These are phyloP conservation scores for Madurella fahalii DNA, from an alignment of 2,329 filamentous ascomycete species.

Conservation along the genomic window DNA sequence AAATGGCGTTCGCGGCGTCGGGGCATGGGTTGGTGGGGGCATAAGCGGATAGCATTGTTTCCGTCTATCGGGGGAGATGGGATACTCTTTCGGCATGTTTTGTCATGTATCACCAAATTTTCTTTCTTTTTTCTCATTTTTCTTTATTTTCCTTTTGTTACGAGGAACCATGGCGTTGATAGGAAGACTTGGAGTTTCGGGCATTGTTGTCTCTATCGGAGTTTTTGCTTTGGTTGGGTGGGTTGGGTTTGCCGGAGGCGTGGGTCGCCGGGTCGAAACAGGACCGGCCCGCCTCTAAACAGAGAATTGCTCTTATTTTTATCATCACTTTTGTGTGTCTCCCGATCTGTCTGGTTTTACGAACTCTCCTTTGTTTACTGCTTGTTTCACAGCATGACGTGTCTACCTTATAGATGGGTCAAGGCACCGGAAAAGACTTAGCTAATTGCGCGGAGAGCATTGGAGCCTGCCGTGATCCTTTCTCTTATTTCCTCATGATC, in stretches of 20 bases:
- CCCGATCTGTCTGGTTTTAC: background rate
- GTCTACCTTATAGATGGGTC: background rate
- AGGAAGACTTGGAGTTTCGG: background rate
- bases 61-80: too few species aligned
- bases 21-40: background rate
- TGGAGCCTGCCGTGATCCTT: too few species aligned
- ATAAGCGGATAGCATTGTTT: too few species aligned
- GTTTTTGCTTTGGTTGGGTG: background rate
- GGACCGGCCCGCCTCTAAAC: background rate
- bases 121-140: slow-evolving; percentile 3
- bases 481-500: too few species aligned
- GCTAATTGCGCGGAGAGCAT: too few species aligned
- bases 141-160: background rate
- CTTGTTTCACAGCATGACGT: background rate
- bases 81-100: background rate
- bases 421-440: too few species aligned
- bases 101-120: slow-evolving; percentile 5
- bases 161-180: background rate
- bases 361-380: background rate
- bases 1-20: background rate
- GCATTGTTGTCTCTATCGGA: too few species aligned
- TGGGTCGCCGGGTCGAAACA: slow-evolving; percentile 8
- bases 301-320: background rate
- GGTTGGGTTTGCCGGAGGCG: background rate
- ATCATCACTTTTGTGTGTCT: slow-evolving; percentile 2